Percentiles rank a stretch among this genome's conserved stretches.
phyloP scores from a whole-genome alignment of 2,329 filamentous ascomycete genomes.

The Xylariaceae sp. region DNA sequence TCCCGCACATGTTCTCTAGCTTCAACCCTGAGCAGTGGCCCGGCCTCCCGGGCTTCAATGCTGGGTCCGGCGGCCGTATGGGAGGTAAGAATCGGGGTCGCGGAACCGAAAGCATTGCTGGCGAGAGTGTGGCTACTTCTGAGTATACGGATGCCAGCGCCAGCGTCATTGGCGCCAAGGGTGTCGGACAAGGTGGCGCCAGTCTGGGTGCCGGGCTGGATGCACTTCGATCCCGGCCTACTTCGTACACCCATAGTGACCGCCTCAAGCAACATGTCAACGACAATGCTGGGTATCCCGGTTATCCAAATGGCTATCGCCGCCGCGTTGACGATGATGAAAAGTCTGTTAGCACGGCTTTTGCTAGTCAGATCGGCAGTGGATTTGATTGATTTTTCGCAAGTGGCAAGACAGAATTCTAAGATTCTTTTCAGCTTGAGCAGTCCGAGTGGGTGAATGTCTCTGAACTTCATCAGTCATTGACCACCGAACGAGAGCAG shows the following conservation, averaged over 20 bases:
- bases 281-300: slow-evolving; percentile 72
- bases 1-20: slow-evolving; percentile 91
- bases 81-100: slow-evolving; percentile 64
- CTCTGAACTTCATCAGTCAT: neutral
- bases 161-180: slow-evolving; percentile 71
- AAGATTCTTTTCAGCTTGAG: slow-evolving; percentile 5
- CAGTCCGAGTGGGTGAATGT: slow-evolving; percentile 1
- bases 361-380: slow-evolving; percentile 86
- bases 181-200: slow-evolving; percentile 78
- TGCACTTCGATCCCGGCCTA: slow-evolving; percentile 60
- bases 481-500: slow-evolving; percentile 5
- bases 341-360: slow-evolving; percentile 92
- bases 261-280: slow-evolving; percentile 85
- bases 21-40: slow-evolving; percentile 90
- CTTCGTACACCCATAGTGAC: slow-evolving; percentile 74
- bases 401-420: slow-evolving; percentile 8
- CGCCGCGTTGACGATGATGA: slow-evolving; percentile 85
- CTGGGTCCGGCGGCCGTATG: slow-evolving; percentile 51
- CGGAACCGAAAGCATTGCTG: slow-evolving; percentile 74
- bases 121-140: slow-evolving; percentile 87
- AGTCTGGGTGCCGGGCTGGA: slow-evolving; percentile 79
- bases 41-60: slow-evolving; percentile 61
- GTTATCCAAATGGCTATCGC: slow-evolving; percentile 63
- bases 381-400: slow-evolving; percentile 29
- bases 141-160: slow-evolving; percentile 82